phyloP scores from a whole-genome alignment of 352 stramenopile genomes.

The Globisporangium okanoganense region DNA sequence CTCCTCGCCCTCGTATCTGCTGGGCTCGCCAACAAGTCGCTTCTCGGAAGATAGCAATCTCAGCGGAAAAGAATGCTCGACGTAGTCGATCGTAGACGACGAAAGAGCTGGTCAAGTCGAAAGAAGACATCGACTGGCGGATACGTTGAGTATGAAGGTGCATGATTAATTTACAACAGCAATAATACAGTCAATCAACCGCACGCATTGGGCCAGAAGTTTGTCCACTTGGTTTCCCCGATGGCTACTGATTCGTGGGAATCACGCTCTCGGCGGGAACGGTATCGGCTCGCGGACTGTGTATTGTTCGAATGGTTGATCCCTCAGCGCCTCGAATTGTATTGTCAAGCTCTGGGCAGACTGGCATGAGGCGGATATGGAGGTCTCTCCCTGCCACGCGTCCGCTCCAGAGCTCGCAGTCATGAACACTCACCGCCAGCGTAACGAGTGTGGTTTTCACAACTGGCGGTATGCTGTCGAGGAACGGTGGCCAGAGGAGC shows the following conservation, averaged over 20 bases:
- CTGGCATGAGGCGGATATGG: conserved; percentile 18
- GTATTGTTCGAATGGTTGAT: too few species aligned
- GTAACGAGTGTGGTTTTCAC: conserved; percentile 7
- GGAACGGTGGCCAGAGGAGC: conserved; percentile 15
- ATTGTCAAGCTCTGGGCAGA: too few species aligned
- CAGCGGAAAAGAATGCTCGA: conserved; percentile 48
- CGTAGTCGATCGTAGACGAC: conserved; percentile 18
- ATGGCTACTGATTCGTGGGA: too few species aligned
- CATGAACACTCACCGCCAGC: conserved; percentile 4
- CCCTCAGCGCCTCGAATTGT: too few species aligned
- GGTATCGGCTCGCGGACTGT: too few species aligned
- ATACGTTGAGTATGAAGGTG: conserved; percentile 5
- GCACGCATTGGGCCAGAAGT: too few species aligned
- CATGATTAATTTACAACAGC: conserved; percentile 12
- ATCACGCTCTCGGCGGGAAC: too few species aligned
- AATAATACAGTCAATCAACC: neutral
- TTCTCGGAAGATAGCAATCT: conserved; percentile 47
- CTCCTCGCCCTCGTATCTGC: conserved; percentile 32
- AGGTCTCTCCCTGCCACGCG: neutral
- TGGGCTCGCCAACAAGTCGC: conserved; percentile 44
- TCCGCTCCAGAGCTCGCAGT: conserved; percentile 13
- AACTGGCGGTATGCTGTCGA: conserved; percentile 22
- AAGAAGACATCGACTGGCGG: neutral
- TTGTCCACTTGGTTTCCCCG: too few species aligned
- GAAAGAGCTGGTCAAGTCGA: conserved; percentile 1